Evolutionary conservation across 257 asterid genomes (phyloP), one percentile per base, ranked within the genome.

Genomic region (Nicotiana benthamiana): DNA sequence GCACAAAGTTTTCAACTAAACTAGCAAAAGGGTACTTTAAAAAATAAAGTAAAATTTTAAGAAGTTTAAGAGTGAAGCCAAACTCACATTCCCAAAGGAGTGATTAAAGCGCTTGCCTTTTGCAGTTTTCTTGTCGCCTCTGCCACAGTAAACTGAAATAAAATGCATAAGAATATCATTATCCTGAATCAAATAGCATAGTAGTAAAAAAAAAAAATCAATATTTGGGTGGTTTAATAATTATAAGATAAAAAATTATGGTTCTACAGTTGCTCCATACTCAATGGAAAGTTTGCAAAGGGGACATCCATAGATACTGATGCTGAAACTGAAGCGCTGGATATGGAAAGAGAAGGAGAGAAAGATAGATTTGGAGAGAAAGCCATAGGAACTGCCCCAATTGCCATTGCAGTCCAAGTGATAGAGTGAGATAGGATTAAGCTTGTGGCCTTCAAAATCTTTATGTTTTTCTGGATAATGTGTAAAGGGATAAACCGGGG

Each of bases 51-150:
- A 5, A 57, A 5, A 2, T 67, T n/a, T 46, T 13, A 36, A 20
- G 16, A 57, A 48, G 1, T 48, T 48, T 0, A 48, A 48, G 74
- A 18, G 16, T 48, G 54, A 59, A 6, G 27, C 26, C 13, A 56
- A 30, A 64, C 97, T 83, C 83, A 95, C 99, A 84, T 95, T 95
- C 83, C 99, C 99, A 52, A 89, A 95, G 46, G 99, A 95, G 88
- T 91, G 97, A 81, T 88, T 93, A 89, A 95, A 95, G 16, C 98
- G 94, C 91, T 95, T 95, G 80, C 99, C 99, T 87, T 87, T 86
- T 3, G 97, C 99, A 24, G 98, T 95, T 87, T 93, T 95, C 90
- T 84, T 92, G 83, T 95, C 99, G 5, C 99, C 99, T 89, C 99
- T 89, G 52, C 99, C 99, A 82, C 98, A 95, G 80, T 89, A 88